Base-by-base conservation (phyloP, 805 yeast genomes). In the Saturnispora kantuleensis region DNA sequence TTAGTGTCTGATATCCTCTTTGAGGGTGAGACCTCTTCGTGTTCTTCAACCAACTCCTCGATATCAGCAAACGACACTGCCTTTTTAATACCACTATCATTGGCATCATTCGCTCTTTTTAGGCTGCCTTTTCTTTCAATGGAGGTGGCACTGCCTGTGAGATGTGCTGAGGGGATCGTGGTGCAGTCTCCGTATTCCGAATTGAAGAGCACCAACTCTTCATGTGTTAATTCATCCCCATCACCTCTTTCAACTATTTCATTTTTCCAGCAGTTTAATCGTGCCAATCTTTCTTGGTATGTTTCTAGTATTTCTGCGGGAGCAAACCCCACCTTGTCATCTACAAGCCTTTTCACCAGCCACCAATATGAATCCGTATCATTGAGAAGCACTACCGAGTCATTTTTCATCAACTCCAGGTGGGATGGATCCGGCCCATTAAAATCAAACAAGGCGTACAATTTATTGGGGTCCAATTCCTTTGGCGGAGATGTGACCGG, bases 281-380 rank as follows among this genome's bases (percentile, higher is more conserved):
- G 71, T 0, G 98, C 98, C 44, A 93, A 65, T 47, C 97, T 70
- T 63, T 93, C 98, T 39, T 79, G 83, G 49, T 85, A 88, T 0
- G 96, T 86, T 62, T 93, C 98, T 32, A 93, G 66, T 47, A 93
- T 78, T 60, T 93, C 98, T 1, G 97, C 97, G 1, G 98, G 98
- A 2, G 94, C 94, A 67, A 89, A 93, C 1, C 98, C 98, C 43
- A 90, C 79, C 48, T 50, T 54, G 10, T 47, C 50, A 48, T 64
- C 67, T 11, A 62, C 57, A 39, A 66, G 46, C 47, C 74, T 71
- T 28, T 67, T 61, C 28, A 93, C 90, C 10, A 90, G 68, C 97
- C 98, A 93, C 98, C 98, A 93, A 64, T 93, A 93, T 49, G 85
- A 75, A 63, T 93, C 96, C 40, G 84, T 80, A 57, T 93, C 98